Conservation (phyloP, 1,139 yeast genomes). For the Keqinozyma sinolaborantium region DNA sequence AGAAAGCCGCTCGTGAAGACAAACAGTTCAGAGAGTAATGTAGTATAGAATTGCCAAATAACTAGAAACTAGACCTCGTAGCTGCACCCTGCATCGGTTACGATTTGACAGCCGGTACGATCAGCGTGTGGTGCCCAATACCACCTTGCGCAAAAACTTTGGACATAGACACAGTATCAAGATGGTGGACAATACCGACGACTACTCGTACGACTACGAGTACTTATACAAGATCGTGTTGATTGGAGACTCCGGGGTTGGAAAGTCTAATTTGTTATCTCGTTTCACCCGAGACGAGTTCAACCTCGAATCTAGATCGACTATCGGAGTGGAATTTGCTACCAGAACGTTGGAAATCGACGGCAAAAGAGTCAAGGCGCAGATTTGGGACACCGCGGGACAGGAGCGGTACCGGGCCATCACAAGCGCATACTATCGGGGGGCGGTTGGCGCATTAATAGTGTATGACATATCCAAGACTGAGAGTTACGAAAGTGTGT, state of each 20-base stretch:
- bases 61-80: too few species aligned
- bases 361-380: slow-evolving; percentile 94
- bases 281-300: slow-evolving; percentile 95
- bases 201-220: slow-evolving; percentile 90
- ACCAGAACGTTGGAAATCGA: slow-evolving; percentile 94
- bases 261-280: slow-evolving; percentile 89
- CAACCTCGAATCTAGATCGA: slow-evolving; percentile 88
- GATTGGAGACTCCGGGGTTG: slow-evolving; percentile 98
- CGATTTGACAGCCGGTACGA: too few species aligned
- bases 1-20: slow-evolving; percentile 58
- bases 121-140: too few species aligned
- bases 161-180: too few species aligned
- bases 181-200: slow-evolving; percentile 56
- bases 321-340: slow-evolving; percentile 98
- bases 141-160: too few species aligned
- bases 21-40: slow-evolving; percentile 7
- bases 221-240: slow-evolving; percentile 91
- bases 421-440: slow-evolving; percentile 95
- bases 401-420: slow-evolving; percentile 98
- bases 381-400: slow-evolving; percentile 99
- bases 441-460: slow-evolving; percentile 95
- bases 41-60: background rate
- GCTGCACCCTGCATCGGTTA: too few species aligned
- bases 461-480: slow-evolving; percentile 95
- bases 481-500: slow-evolving; percentile 87